A percentile compares a stretch with the other conserved stretches of the same genome.
phyloP scores from a whole-genome alignment of 768 basidiomycete species.

The Neoboletus subvelutipes region DNA sequence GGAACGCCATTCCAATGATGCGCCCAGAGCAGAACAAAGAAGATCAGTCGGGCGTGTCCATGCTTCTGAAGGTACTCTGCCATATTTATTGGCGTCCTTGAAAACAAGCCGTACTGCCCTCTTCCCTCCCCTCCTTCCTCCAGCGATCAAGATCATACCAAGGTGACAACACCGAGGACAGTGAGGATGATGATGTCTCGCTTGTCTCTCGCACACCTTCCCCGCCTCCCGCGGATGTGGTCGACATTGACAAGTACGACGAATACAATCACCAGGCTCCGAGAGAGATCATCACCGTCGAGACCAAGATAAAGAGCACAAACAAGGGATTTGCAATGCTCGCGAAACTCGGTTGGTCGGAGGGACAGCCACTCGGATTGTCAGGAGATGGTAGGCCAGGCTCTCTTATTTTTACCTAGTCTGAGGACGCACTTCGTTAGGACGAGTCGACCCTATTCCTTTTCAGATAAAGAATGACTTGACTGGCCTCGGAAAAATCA shows the following conservation, averaged over 20 bases:
- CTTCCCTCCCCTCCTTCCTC: slow-evolving; percentile 44
- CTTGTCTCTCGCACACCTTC: slow-evolving; percentile 77
- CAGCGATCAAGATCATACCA: slow-evolving; percentile 58
- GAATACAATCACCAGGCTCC: slow-evolving; percentile 52
- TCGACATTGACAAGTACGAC: slow-evolving; percentile 68
- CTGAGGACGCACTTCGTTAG: slow-evolving; percentile 36
- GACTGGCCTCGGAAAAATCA: slow-evolving; percentile 77
- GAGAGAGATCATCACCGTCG: slow-evolving; percentile 73
- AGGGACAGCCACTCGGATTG: slow-evolving; percentile 74
- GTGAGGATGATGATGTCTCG: slow-evolving; percentile 67
- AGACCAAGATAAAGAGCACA: slow-evolving; percentile 73
- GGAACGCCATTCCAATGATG: slow-evolving; percentile 66
- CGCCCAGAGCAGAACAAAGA: slow-evolving; percentile 32
- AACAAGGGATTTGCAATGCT: slow-evolving; percentile 84
- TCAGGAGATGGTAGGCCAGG: slow-evolving; percentile 64
- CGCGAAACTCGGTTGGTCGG: slow-evolving; percentile 78
- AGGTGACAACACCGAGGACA: slow-evolving; percentile 40
- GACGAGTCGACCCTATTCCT: slow-evolving; percentile 80
- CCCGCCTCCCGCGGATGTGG: slow-evolving; percentile 48
- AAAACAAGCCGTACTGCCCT: slow-evolving; percentile 56
- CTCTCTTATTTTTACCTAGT: neutral
- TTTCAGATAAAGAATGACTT: slow-evolving; percentile 77
- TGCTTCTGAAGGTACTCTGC: slow-evolving; percentile 68
- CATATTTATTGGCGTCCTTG: slow-evolving; percentile 43
- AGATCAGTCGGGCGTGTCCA: slow-evolving; percentile 24